These are phyloP conservation scores for Termitomyces sp. DNA, from an alignment of 768 basidiomycete genomes.

Conservation along the genomic window DNA sequence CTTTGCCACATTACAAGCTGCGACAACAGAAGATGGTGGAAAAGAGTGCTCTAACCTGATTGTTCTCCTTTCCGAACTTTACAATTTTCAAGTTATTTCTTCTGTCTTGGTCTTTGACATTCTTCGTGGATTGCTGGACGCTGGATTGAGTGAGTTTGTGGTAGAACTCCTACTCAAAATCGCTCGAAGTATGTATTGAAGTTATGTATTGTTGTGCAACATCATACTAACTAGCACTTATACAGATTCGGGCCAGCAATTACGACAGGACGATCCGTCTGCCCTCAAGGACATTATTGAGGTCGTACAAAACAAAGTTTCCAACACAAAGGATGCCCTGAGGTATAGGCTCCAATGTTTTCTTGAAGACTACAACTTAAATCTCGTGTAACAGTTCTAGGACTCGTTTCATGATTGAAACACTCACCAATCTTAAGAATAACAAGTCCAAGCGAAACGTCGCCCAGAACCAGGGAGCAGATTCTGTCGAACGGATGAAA, in stretches of 20 bases:
- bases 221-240: background rate
- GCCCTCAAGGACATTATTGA: conserved; percentile 90
- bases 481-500: conserved; percentile 83
- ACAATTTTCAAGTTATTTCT: conserved; percentile 94
- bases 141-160: conserved; percentile 67
- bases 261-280: conserved; percentile 88
- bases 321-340: conserved; percentile 43
- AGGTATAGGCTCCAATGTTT: conserved; percentile 36
- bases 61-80: conserved; percentile 85
- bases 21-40: conserved; percentile 43
- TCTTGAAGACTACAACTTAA: conserved; percentile 4
- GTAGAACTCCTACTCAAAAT: conserved; percentile 89
- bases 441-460: conserved; percentile 72
- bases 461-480: conserved; percentile 66
- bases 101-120: conserved; percentile 89
- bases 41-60: conserved; percentile 92
- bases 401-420: conserved; percentile 94
- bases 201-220: background rate
- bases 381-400: conserved; percentile 58
- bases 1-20: conserved; percentile 33
- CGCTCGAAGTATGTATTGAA: conserved; percentile 57
- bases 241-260: conserved; percentile 86
- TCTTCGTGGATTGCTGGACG: conserved; percentile 68
- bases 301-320: conserved; percentile 72
- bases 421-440: conserved; percentile 87